Percentiles rank a stretch among this genome's conserved stretches.
phyloP scores from a whole-genome alignment of 2,329 filamentous ascomycete genomes.

The Pyricularia sp. region DNA sequence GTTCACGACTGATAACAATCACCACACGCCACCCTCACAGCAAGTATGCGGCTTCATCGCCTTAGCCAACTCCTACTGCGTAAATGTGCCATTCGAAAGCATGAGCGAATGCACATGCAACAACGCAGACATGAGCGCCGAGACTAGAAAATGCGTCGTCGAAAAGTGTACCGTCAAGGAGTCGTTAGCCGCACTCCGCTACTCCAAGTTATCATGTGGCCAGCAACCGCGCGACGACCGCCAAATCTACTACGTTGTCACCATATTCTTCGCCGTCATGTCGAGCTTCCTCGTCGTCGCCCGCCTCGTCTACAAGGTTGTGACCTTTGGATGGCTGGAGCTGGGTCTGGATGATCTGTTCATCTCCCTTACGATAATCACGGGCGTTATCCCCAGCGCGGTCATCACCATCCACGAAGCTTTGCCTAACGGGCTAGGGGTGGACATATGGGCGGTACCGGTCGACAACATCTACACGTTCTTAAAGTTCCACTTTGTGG shows the following conservation, averaged over 20 bases:
- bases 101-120: conserved; percentile 8
- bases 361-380: background rate
- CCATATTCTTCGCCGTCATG: conserved; percentile 21
- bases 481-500: conserved; percentile 20
- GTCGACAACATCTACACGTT: conserved; percentile 27
- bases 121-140: background rate
- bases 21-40: background rate
- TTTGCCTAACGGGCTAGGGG: conserved; percentile 24
- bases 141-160: conserved; percentile 5
- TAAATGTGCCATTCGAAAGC: background rate
- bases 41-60: background rate
- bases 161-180: conserved; percentile 8
- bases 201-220: conserved; percentile 17
- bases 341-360: background rate
- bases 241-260: conserved; percentile 20
- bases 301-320: conserved; percentile 25
- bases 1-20: background rate
- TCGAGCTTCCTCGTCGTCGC: conserved; percentile 24
- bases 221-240: conserved; percentile 17
- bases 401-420: background rate
- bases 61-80: background rate
- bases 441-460: conserved; percentile 33
- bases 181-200: background rate
- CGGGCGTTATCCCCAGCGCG: background rate
- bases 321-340: conserved; percentile 18